Percentiles rank a stretch among this genome's conserved stretches.
Conservation (phyloP, 345 rosid genomes). For the Moringa oleifera region DNA sequence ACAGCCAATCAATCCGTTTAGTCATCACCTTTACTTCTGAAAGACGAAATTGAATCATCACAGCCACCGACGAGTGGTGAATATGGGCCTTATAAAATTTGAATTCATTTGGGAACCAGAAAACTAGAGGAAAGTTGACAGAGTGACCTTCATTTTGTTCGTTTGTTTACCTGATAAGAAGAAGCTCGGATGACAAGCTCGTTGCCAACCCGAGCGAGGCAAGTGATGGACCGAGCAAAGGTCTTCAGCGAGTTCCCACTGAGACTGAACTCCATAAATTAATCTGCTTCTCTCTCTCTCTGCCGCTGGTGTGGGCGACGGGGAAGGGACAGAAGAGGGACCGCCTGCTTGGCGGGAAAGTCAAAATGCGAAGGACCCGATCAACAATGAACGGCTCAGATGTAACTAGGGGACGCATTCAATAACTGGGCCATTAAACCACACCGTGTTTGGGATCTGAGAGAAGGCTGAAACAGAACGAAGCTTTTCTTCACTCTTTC, state of each 20-base stretch:
- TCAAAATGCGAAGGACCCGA: not conserved
- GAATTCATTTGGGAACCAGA: too few species aligned
- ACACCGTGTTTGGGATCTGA: too few species aligned
- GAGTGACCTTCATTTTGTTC: not conserved
- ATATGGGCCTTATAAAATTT: too few species aligned
- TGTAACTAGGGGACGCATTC: too few species aligned
- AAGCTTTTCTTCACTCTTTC: too few species aligned
- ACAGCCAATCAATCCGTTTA: not conserved
- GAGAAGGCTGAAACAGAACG: too few species aligned
- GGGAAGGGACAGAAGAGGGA: not conserved
- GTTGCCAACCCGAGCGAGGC: constrained; percentile 77
- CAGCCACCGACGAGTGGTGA: not conserved
- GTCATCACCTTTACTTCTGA: not conserved
- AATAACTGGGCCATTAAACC: too few species aligned
- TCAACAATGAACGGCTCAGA: not conserved
- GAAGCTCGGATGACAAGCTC: constrained; percentile 83
- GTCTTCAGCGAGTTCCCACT: constrained; percentile 79
- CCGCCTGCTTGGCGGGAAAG: constrained; percentile 3
- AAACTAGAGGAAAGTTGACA: not conserved
- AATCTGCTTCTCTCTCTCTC: not conserved
- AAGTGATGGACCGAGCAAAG: constrained; percentile 65
- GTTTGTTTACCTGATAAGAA: constrained; percentile 67
- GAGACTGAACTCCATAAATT: constrained; percentile 63
- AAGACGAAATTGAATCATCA: too few species aligned
- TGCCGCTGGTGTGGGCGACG: not conserved